Conservation (phyloP, 2,329 filamentous ascomycete genomes). For the Laburnicola sp. region DNA sequence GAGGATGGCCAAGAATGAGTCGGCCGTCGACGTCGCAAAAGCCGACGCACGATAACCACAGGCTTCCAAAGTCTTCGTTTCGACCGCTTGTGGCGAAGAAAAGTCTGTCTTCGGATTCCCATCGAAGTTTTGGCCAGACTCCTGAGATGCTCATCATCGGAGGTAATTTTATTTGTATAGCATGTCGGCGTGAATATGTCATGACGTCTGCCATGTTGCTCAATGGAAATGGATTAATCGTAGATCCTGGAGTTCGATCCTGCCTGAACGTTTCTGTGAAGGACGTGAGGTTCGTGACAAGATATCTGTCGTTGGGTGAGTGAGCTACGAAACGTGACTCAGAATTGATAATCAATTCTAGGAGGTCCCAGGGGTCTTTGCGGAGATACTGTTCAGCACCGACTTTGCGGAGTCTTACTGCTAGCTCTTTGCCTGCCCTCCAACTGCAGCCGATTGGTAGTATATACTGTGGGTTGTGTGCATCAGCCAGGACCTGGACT, state of each 20-base stretch:
- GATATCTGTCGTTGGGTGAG: no score
- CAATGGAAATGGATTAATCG: no score
- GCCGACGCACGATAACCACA: no score
- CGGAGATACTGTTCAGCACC: slow-evolving; percentile 5
- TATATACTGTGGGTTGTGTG: neutral
- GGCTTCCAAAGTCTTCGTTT: neutral
- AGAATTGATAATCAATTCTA: slow-evolving; percentile 3
- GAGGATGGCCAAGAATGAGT: no score
- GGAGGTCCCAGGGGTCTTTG: neutral
- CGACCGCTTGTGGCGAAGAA: slow-evolving; percentile 3
- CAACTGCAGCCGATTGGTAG: neutral
- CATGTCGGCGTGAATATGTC: neutral
- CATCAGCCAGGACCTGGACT: no score
- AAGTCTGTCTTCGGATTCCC: slow-evolving; percentile 6
- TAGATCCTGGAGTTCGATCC: neutral
- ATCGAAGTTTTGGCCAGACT: slow-evolving; percentile 3
- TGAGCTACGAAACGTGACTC: no score
- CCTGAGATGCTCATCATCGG: neutral
- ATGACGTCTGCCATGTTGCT: no score
- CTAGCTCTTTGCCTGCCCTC: neutral
- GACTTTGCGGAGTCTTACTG: slow-evolving; percentile 1
- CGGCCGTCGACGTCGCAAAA: no score
- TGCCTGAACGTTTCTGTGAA: neutral
- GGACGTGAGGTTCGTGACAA: neutral
- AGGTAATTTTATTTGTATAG: neutral